A percentile compares a stretch with the other conserved stretches of the same genome.
Conservation (phyloP, 1,139 yeast species). For the Suhomyces taliae region DNA sequence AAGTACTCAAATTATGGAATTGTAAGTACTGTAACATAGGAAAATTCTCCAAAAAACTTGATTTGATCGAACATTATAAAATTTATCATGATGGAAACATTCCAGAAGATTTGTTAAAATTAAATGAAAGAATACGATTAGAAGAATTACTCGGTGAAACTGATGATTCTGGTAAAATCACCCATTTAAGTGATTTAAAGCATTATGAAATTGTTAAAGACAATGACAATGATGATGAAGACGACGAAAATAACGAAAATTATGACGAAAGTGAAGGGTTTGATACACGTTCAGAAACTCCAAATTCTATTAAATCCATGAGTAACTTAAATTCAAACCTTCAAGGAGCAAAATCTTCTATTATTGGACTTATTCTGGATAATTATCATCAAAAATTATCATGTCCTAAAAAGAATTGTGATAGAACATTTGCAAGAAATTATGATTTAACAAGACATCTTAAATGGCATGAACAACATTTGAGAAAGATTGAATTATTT, state of each 20-base stretch:
- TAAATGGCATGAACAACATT: slow-evolving; percentile 51
- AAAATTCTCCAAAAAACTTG: slow-evolving; percentile 35
- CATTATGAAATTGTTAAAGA: slow-evolving; percentile 1
- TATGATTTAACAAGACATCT: slow-evolving; percentile 55
- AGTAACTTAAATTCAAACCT: slow-evolving; percentile 17
- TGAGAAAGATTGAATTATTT: slow-evolving; percentile 32
- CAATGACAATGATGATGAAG: slow-evolving; percentile 16
- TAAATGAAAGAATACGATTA: slow-evolving; percentile 24
- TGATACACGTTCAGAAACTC: slow-evolving; percentile 13
- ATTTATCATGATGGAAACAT: slow-evolving; percentile 42
- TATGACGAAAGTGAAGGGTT: slow-evolving; percentile 10
- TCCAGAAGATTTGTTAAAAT: slow-evolving; percentile 34
- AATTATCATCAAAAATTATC: slow-evolving; percentile 34
- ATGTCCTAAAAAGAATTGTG: slow-evolving; percentile 52
- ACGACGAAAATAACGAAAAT: not conserved
- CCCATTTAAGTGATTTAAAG: slow-evolving; percentile 7
- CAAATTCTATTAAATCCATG: slow-evolving; percentile 26
- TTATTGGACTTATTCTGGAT: slow-evolving; percentile 38
- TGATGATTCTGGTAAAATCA: slow-evolving; percentile 8
- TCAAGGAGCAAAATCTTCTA: slow-evolving; percentile 23
- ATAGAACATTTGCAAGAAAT: slow-evolving; percentile 44
- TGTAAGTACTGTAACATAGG: slow-evolving; percentile 52
- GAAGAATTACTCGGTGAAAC: slow-evolving; percentile 22
- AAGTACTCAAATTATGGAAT: slow-evolving; percentile 58
- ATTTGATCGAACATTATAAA: slow-evolving; percentile 45